These are phyloP conservation scores for Beauveria australis DNA, from an alignment of 2,329 filamentous ascomycete genomes.

Conservation along the genomic window DNA sequence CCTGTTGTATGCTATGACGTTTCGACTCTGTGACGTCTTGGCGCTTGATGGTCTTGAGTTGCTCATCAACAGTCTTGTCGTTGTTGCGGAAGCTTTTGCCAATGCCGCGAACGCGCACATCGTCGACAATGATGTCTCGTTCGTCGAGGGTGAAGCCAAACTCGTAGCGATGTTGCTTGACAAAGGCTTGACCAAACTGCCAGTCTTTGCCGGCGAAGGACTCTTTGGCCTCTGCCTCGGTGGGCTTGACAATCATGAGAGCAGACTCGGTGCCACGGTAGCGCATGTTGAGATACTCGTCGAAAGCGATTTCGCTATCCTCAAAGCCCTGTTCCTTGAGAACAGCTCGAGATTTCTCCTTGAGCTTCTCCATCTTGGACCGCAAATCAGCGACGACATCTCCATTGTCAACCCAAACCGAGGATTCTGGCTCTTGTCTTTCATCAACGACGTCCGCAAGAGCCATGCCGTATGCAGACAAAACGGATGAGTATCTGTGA, in stretches of 20 bases:
- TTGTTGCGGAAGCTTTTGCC: conserved; percentile 77
- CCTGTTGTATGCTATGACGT: conserved; percentile 55
- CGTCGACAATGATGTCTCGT: conserved; percentile 81
- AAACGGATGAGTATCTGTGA: conserved; percentile 78
- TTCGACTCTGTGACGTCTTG: conserved; percentile 50
- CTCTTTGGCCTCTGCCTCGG: conserved; percentile 49
- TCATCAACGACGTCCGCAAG: conserved; percentile 90
- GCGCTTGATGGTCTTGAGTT: conserved; percentile 61
- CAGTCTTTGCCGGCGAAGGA: conserved; percentile 59
- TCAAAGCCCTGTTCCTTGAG: conserved; percentile 73
- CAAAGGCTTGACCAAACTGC: conserved; percentile 78
- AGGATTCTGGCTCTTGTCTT: conserved; percentile 67
- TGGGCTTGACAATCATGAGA: conserved; percentile 78
- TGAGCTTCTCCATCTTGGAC: conserved; percentile 69
- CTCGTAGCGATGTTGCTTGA: conserved; percentile 82
- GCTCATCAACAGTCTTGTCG: conserved; percentile 76
- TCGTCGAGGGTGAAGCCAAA: conserved; percentile 85
- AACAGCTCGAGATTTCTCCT: conserved; percentile 60
- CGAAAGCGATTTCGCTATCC: conserved; percentile 67
- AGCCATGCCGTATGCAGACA: conserved; percentile 90
- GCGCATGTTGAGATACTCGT: conserved; percentile 90
- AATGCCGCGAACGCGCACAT: conserved; percentile 80
- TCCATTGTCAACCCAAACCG: conserved; percentile 51
- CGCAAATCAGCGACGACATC: conserved; percentile 55
- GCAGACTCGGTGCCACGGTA: conserved; percentile 88